Base-by-base conservation (phyloP, 75 land plant genomes). In the Pinus albicaulis region DNA sequence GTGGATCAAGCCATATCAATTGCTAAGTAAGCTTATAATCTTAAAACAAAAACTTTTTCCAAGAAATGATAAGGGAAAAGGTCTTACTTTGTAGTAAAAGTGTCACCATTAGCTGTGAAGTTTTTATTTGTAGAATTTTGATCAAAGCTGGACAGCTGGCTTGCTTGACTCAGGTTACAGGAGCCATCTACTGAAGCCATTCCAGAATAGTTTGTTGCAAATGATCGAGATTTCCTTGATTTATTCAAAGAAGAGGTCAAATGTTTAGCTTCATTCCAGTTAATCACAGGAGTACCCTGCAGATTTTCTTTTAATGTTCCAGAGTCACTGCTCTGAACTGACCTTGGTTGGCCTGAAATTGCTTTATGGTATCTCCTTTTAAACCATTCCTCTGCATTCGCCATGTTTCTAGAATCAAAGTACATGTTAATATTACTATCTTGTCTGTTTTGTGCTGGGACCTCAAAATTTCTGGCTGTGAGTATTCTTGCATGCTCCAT, bases 291-390 rank as follows among this genome's bases (percentile, higher is more conserved):
- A 41, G 20, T 38, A 5, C 31, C 71, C 23, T 68, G 44, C 14
- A 1, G 7, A 22, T n/a, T 68, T 52, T 68, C 41, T 44, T 68
- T 41, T 20, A 41, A 41, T 12, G 41, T 10, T 52, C 4, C 14
- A 19, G 70, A 31, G n/a, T 38, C 70, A 66, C 48, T 66, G 44
- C 20, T 20, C 71, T 68, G 71, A 68, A 41, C 24, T 68, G 31
- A 52, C 71, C 53, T 68, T 41, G 71, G 38, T 68, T 41, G 71
- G 24, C 23, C 52, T 41, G 41, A 10, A 66, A 68, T 68, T 41
- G 71, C 24, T 68, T 68, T 44, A 68, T 68, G 38, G 19, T 68
- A 68, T 12, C 24, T 36, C 71, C 71, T 68, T 68, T 68, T 68
- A 20, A 68, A n/a, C 71, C 71, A 13, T 36, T 20, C 41, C 52